These are phyloP conservation scores for Zasmidium citrigriseum DNA, from an alignment of 2,329 filamentous ascomycete genomes.

Conservation along the genomic window DNA sequence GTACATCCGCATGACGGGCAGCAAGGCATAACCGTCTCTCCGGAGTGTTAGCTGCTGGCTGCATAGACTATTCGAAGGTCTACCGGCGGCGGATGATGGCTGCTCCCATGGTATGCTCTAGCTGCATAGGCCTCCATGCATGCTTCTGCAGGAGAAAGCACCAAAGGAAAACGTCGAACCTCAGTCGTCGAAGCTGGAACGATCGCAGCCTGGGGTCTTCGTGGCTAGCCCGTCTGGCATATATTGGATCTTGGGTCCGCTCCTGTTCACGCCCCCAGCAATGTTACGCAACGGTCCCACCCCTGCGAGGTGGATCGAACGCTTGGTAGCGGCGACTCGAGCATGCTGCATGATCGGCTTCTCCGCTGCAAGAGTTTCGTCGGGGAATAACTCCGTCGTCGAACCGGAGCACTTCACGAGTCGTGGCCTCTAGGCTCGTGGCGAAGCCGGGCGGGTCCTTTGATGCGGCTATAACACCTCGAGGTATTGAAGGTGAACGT, in stretches of 20 bases:
- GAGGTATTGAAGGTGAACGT: not conserved
- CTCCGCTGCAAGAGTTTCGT: not conserved
- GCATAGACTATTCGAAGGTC: not conserved
- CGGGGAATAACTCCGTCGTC: not conserved
- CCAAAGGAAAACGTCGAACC: not conserved
- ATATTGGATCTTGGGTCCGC: not conserved
- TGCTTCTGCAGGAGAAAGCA: not conserved
- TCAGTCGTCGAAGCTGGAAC: not conserved
- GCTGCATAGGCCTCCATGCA: slow-evolving; percentile 2
- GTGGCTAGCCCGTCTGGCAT: not conserved
- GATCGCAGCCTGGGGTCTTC: not conserved
- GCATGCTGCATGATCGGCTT: not conserved
- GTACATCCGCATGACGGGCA: not conserved
- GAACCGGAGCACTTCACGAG: not conserved
- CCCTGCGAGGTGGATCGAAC: not conserved
- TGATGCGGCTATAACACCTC: not conserved
- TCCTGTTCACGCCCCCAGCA: not conserved
- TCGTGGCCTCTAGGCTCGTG: not conserved
- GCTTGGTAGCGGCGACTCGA: not conserved
- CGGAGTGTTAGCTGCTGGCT: not conserved
- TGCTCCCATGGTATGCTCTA: slow-evolving; percentile 3
- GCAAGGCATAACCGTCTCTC: not conserved
- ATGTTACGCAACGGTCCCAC: not conserved
- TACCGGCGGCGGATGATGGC: not conserved
- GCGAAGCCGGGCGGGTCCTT: not conserved